phyloP scores from a whole-genome alignment of 2,329 filamentous ascomycete species.

The Diaporthe ilicicola region DNA sequence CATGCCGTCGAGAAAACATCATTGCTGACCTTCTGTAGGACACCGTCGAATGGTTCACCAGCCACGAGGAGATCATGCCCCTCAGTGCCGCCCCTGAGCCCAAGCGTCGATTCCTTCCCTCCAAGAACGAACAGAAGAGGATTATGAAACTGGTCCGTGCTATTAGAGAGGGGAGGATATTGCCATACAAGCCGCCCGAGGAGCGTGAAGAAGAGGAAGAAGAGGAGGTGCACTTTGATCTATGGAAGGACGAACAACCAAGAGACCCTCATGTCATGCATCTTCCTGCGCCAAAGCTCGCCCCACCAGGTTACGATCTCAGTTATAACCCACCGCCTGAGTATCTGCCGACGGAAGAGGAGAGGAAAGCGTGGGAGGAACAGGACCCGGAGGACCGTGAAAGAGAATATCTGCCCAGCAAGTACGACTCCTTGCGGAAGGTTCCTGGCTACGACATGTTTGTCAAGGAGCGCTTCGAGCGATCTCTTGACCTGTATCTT shows the following conservation, averaged over 20 bases:
- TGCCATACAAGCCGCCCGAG: slow-evolving; percentile 84
- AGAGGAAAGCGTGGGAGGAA: slow-evolving; percentile 85
- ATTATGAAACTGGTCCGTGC: slow-evolving; percentile 98
- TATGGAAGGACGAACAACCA: slow-evolving; percentile 93
- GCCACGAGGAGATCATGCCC: slow-evolving; percentile 91
- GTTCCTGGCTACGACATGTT: slow-evolving; percentile 91
- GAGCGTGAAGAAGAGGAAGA: slow-evolving; percentile 74
- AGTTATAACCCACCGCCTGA: slow-evolving; percentile 97
- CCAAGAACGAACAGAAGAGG: slow-evolving; percentile 95
- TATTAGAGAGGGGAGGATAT: slow-evolving; percentile 91
- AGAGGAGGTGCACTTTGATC: slow-evolving; percentile 80
- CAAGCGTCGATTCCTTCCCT: slow-evolving; percentile 93
- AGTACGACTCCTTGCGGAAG: slow-evolving; percentile 84
- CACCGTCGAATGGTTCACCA: slow-evolving; percentile 93
- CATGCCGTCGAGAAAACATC: background rate
- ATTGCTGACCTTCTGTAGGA: slow-evolving; percentile 58
- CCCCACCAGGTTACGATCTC: slow-evolving; percentile 92
- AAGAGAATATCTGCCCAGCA: slow-evolving; percentile 84
- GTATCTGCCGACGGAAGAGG: slow-evolving; percentile 87
- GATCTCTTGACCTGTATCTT: slow-evolving; percentile 93
- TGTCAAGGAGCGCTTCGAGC: slow-evolving; percentile 95
- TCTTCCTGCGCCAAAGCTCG: slow-evolving; percentile 90
- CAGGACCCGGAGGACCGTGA: slow-evolving; percentile 90
- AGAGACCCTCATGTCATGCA: slow-evolving; percentile 90
- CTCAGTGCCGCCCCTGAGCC: slow-evolving; percentile 94